Conservation (phyloP, 495 filamentous ascomycete genomes). For the Penicillium antarcticum region DNA sequence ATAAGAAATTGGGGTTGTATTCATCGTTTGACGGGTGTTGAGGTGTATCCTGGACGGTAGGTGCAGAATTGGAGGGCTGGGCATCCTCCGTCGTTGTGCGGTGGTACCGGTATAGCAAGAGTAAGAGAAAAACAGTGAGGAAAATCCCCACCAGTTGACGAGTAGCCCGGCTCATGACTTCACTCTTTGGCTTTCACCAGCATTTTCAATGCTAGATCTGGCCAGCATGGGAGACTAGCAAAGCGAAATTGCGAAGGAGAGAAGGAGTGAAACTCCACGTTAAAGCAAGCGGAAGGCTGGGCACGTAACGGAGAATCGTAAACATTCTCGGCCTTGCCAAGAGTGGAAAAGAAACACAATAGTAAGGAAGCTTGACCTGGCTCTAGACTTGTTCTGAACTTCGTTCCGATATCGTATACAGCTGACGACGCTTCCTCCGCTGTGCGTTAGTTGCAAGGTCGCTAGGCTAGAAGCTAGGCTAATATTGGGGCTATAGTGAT, state of each 20-base stretch:
- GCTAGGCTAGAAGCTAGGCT: background rate
- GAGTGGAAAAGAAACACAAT: background rate
- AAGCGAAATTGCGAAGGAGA: background rate
- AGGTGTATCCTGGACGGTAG: background rate
- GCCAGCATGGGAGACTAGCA: background rate
- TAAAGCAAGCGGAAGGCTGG: no score
- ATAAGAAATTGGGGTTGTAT: background rate
- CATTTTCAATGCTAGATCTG: constrained; percentile 5
- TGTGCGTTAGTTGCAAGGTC: background rate
- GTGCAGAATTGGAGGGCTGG: background rate
- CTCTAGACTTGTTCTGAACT: background rate
- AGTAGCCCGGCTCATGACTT: constrained; percentile 17
- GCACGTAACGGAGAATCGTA: no score
- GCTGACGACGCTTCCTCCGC: constrained; percentile 6
- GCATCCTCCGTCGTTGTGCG: background rate
- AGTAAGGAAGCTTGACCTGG: background rate
- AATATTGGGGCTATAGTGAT: background rate
- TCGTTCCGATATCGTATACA: background rate
- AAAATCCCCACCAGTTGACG: constrained; percentile 14
- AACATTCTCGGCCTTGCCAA: background rate
- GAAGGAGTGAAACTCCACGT: background rate
- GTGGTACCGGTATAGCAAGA: constrained; percentile 5
- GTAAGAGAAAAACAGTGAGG: constrained; percentile 4
- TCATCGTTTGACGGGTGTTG: background rate
- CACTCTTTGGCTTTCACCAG: background rate